Evolutionary conservation across 805 yeast genomes (phyloP).

Genomic region (Suhomyces tanzawaensis): DNA sequence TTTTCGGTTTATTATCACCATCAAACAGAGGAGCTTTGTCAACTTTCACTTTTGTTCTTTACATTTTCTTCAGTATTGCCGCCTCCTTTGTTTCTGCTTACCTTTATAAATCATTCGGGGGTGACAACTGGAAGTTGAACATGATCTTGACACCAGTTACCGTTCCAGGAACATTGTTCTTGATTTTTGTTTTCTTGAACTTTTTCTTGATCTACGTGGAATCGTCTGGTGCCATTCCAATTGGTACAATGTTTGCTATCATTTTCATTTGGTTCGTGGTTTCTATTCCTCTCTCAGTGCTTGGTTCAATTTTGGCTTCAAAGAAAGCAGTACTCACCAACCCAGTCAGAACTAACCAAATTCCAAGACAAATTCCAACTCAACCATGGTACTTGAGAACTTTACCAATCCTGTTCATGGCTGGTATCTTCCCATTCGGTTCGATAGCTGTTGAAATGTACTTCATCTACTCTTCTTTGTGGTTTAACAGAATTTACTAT

Average conservation of each 20-base stretch:
- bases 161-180: slow-evolving; percentile 78
- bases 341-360: slow-evolving; percentile 92
- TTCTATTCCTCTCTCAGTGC: slow-evolving; percentile 78
- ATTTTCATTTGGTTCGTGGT: slow-evolving; percentile 81
- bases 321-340: slow-evolving; percentile 55
- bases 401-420: slow-evolving; percentile 62
- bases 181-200: slow-evolving; percentile 66
- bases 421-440: slow-evolving; percentile 93
- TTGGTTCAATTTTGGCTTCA: slow-evolving; percentile 79
- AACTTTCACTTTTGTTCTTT: slow-evolving; percentile 83
- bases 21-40: slow-evolving; percentile 92
- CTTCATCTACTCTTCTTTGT: slow-evolving; percentile 83
- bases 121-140: slow-evolving; percentile 86
- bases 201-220: slow-evolving; percentile 73
- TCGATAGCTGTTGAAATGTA: slow-evolving; percentile 93
- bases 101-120: slow-evolving; percentile 85
- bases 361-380: slow-evolving; percentile 91
- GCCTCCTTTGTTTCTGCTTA: slow-evolving; percentile 89
- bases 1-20: slow-evolving; percentile 87
- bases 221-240: slow-evolving; percentile 93
- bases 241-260: slow-evolving; percentile 82
- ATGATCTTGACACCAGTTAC: slow-evolving; percentile 77
- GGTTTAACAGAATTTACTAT: slow-evolving; percentile 92
- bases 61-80: slow-evolving; percentile 73
- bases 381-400: slow-evolving; percentile 83